Evolutionary conservation across 768 basidiomycete species (phyloP).

Genomic region (Kwoniella sp.): DNA sequence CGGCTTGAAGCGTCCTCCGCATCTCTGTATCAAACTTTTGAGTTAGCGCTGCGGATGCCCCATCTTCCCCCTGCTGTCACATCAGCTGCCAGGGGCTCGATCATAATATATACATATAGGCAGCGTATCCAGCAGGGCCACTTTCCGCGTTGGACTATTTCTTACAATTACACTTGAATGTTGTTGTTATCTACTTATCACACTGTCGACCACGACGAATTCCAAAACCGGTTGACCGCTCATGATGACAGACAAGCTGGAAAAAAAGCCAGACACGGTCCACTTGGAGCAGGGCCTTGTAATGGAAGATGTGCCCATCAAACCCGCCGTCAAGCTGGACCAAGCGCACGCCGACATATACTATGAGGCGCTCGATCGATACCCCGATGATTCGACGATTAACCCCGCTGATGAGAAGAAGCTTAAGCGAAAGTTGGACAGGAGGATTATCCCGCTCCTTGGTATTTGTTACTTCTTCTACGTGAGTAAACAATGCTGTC

Average conservation of each 20-base stretch:
- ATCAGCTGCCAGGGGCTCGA: no score
- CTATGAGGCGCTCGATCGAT: constrained; percentile 47
- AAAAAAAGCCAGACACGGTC: not conserved
- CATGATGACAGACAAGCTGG: not conserved
- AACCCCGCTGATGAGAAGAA: constrained; percentile 44
- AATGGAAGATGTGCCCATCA: constrained; percentile 14
- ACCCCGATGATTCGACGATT: constrained; percentile 42
- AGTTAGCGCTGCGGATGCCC: no score
- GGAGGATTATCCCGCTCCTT: constrained; percentile 41
- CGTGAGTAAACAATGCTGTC: constrained; percentile 6
- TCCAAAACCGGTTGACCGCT: no score
- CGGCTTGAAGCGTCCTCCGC: no score
- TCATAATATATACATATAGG: no score
- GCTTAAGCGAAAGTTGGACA: constrained; percentile 48
- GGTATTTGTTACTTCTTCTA: constrained; percentile 53
- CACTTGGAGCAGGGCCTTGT: constrained; percentile 8
- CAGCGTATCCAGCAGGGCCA: no score
- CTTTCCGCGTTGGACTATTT: no score
- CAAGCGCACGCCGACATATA: constrained; percentile 33
- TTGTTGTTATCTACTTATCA: no score
- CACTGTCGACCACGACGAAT: no score
- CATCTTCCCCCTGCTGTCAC: no score
- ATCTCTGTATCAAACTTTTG: no score
- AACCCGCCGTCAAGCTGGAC: constrained; percentile 20
- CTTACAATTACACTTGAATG: no score